A percentile compares a stretch with the other conserved stretches of the same genome.
These are phyloP conservation scores for Diplosphaera chodatii DNA, from an alignment of 139 green algal species.

Conservation along the genomic window DNA sequence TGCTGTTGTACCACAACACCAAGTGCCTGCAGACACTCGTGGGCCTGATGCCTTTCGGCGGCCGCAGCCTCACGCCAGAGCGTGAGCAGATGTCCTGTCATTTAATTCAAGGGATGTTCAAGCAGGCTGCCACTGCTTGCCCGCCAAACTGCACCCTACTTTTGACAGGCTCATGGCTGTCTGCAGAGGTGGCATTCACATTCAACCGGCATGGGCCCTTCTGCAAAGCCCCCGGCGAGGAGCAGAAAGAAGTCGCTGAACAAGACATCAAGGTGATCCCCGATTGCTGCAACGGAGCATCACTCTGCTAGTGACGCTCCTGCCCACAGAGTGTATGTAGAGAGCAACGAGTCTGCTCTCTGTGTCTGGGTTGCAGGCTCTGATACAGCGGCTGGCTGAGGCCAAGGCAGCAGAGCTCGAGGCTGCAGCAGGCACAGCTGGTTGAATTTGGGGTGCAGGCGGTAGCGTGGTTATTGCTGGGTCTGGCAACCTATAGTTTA, in stretches of 20 bases:
- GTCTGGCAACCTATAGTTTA: too few relatives aligned
- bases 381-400: neutral
- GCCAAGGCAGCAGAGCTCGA: neutral
- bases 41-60: conserved; percentile 66
- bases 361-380: neutral
- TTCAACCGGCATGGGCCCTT: conserved; percentile 43
- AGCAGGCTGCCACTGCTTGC: too few relatives aligned
- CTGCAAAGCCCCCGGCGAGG: conserved; percentile 29
- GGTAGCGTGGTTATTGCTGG: too few relatives aligned
- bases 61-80: conserved; percentile 58
- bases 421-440: too few relatives aligned
- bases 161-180: too few relatives aligned
- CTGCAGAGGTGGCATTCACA: conserved; percentile 31
- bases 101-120: too few relatives aligned
- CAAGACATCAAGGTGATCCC: neutral
- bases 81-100: conserved; percentile 12
- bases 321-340: too few relatives aligned
- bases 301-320: too few relatives aligned
- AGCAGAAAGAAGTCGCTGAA: conserved; percentile 6
- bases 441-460: too few relatives aligned
- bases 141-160: neutral
- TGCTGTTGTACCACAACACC: conserved; percentile 80
- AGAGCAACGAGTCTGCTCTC: too few relatives aligned
- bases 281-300: too few relatives aligned
- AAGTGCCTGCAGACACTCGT: conserved; percentile 55